Base-by-base conservation (phyloP, 208 protist genomes). In the Histomonas meleagridis region DNA sequence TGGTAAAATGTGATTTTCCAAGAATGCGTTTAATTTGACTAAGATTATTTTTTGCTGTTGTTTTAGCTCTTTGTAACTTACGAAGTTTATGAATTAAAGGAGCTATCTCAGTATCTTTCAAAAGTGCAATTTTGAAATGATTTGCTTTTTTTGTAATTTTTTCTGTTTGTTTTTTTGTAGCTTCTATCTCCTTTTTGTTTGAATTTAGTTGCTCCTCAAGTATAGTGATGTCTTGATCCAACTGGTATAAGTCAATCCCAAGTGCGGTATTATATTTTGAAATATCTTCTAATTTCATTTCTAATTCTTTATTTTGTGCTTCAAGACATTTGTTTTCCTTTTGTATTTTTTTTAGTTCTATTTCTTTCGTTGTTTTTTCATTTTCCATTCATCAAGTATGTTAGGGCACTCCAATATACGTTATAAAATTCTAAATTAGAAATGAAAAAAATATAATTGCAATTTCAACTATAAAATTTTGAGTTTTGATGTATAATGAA, bases 111-210 rank as follows among this genome's bases (percentile, higher is more conserved):
- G 9, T 18, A 51, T 81, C 70, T 21, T 81, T 81, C 0, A 48
- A 23, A 21, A 81, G 18, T 16, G 26, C 40, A 46, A 23, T 26
- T 51, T 81, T 81, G n/a, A 32, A 81, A 51, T 81, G 40, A 28
- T 81, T 35, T 51, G 70, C 70, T 81, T 81, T 81, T 81, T 81
- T 48, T n/a, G 70, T 81, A n/a, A 46, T 46, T 51, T 48, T 43
- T 81, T 81, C 21, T n/a, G 70, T 81, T 81, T 81, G 70, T n/a
- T 3, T 3, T 32, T 81, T 43, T 12, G 51, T 43, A 38, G 9
- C 10, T 51, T 81, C 7, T 51, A 81, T 81, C 51, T 81, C 5
- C 10, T 81, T 81, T 81, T 51, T 48, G 16, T 10, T 51, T 2
- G 21, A 23, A 1, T 18, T n/a, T 48, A 81, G n/a, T 51, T 35